phyloP scores from a whole-genome alignment of 495 filamentous ascomycete genomes.

The Neurospora sp. region DNA sequence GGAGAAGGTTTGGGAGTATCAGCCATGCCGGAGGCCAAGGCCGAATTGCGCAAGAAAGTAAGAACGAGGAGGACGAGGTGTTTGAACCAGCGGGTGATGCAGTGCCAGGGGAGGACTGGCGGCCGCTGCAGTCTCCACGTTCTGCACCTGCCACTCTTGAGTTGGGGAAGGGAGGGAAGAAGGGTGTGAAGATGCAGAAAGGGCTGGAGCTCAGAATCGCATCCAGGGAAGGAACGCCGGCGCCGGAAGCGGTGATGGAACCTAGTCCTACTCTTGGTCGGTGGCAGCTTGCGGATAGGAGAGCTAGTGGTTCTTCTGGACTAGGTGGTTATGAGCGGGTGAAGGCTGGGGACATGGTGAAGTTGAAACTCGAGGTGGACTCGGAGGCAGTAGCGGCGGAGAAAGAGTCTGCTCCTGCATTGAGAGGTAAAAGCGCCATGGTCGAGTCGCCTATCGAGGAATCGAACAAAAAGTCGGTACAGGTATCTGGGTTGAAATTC shows the following conservation, averaged over 20 bases:
- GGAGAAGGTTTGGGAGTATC: background rate
- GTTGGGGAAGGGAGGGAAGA: background rate
- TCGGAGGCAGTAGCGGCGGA: too few relatives aligned
- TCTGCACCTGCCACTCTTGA: too few relatives aligned
- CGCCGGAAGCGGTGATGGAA: slow-evolving; percentile 16
- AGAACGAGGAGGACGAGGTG: background rate
- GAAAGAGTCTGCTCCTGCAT: background rate
- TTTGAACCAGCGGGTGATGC: slow-evolving; percentile 1
- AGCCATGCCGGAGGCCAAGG: background rate
- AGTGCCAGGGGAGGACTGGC: slow-evolving; percentile 6
- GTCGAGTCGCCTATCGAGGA: slow-evolving; percentile 3
- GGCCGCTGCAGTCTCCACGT: background rate
- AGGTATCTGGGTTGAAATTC: slow-evolving; percentile 16
- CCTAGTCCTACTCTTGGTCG: slow-evolving; percentile 17
- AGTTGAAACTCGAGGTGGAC: background rate
- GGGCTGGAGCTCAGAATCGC: background rate
- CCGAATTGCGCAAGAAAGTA: background rate
- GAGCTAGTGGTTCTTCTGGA: background rate
- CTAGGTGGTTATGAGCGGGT: background rate
- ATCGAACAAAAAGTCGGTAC: slow-evolving; percentile 1
- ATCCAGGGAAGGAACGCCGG: background rate
- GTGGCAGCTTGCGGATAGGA: slow-evolving; percentile 3
- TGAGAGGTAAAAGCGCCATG: too few relatives aligned
- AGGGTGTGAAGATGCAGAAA: background rate
- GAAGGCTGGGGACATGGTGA: background rate